Conservation (phyloP, 2,329 filamentous ascomycete genomes). For the Cladosporium oxysporum region DNA sequence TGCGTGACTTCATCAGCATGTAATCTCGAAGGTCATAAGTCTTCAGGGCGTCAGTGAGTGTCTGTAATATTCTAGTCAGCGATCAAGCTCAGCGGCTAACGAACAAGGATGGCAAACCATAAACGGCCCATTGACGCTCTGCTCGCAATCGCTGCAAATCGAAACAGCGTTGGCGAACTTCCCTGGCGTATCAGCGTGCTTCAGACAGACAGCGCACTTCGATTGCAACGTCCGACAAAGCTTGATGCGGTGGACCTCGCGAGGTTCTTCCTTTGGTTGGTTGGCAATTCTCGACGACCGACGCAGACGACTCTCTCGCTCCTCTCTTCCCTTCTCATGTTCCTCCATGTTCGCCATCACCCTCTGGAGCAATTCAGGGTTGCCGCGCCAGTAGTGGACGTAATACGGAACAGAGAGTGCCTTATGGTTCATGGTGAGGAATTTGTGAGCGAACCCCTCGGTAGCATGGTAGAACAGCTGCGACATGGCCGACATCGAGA, state of each 20-base stretch:
- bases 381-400: background rate
- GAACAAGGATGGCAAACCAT: background rate
- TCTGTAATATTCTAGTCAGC: conserved; percentile 11
- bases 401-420: background rate
- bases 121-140: background rate
- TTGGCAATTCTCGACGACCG: conserved; percentile 20
- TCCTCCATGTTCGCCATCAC: background rate
- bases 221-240: background rate
- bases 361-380: background rate
- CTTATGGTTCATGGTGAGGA: conserved; percentile 12
- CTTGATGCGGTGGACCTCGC: conserved; percentile 5
- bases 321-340: background rate
- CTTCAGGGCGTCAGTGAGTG: conserved; percentile 18
- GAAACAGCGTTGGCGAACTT: conserved; percentile 1
- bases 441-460: conserved; percentile 20
- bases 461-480: conserved; percentile 17
- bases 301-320: background rate
- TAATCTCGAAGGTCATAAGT: conserved; percentile 22
- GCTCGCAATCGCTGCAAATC: background rate
- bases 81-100: too few relatives aligned
- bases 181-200: background rate
- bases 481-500: conserved; percentile 25
- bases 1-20: conserved; percentile 23
- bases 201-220: conserved; percentile 12
- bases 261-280: background rate